phyloP scores from a whole-genome alignment of 2,329 filamentous ascomycete species.

The Sordariomycetes sp. region DNA sequence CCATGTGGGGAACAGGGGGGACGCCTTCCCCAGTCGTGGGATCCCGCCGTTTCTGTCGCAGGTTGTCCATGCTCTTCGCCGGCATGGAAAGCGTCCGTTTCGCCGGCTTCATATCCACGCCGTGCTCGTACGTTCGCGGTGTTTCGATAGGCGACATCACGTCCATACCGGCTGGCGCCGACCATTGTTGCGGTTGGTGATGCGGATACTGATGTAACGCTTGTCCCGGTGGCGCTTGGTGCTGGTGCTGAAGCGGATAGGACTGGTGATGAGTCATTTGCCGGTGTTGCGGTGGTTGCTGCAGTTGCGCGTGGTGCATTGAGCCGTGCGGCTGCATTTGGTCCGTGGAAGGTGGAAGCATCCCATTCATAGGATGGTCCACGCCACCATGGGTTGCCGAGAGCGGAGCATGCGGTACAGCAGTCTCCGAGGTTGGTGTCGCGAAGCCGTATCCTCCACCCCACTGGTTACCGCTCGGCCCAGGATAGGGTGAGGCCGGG shows the following conservation, averaged over 20 bases:
- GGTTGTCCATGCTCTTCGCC: conserved; percentile 11
- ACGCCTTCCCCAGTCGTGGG: neutral
- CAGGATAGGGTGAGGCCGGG: neutral
- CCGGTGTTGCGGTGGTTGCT: neutral
- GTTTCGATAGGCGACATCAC: conserved; percentile 1
- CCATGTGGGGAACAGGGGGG: neutral
- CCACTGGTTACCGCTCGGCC: conserved; percentile 1
- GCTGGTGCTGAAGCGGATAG: neutral
- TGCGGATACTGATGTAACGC: conserved; percentile 5
- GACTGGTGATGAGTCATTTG: neutral
- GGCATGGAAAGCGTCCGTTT: conserved; percentile 10
- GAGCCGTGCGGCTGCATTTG: conserved; percentile 1
- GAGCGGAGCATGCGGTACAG: neutral
- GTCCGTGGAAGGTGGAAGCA: neutral
- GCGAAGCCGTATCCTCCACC: conserved; percentile 2
- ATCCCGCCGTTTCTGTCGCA: conserved; percentile 11
- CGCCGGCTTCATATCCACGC: neutral
- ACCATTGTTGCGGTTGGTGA: conserved; percentile 5
- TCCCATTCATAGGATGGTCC: conserved; percentile 2
- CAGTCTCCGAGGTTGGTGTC: neutral
- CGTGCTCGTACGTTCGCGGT: neutral
- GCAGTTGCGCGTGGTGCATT: neutral
- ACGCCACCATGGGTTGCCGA: neutral
- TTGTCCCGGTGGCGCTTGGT: conserved; percentile 5
- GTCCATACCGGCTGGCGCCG: conserved; percentile 1